A percentile compares a stretch with the other conserved stretches of the same genome.
Conservation (phyloP, 192 early-diverging fungal species). For the Gaertneriomyces sp. region DNA sequence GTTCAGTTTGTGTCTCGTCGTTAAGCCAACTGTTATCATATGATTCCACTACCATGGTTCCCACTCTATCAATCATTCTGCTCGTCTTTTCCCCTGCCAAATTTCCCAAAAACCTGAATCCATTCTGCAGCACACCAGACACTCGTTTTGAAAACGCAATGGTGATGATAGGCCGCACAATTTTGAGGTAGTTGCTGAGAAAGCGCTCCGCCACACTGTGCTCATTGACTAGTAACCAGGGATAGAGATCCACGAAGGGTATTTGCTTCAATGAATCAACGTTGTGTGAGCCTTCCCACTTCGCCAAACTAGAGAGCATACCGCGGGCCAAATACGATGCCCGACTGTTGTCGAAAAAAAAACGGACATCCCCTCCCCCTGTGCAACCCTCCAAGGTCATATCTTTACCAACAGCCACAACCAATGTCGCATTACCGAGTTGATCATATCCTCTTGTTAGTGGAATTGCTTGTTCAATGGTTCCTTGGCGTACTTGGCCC, state of each 20-base stretch:
- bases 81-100: slow-evolving; percentile 1
- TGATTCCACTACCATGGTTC: slow-evolving; percentile 6
- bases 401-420: background rate
- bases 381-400: background rate
- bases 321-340: background rate
- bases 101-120: slow-evolving; percentile 15
- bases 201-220: background rate
- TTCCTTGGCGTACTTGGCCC: background rate
- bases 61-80: slow-evolving; percentile 3
- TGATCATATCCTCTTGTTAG: background rate
- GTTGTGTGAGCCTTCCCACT: background rate
- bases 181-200: slow-evolving; percentile 7
- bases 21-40: slow-evolving; percentile 3
- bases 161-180: slow-evolving; percentile 11
- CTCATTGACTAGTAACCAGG: background rate
- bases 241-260: background rate
- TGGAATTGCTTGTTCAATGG: slow-evolving; percentile 10
- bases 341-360: background rate
- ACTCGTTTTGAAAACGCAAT: slow-evolving; percentile 15
- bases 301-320: background rate
- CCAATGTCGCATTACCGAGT: background rate
- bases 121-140: slow-evolving; percentile 6
- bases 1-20: background rate
- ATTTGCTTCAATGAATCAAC: background rate
- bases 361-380: background rate